Evolutionary conservation across 495 filamentous ascomycete species (phyloP), one percentile per base, ranked within the genome.

Genomic region (Penicilliopsis zonata): DNA sequence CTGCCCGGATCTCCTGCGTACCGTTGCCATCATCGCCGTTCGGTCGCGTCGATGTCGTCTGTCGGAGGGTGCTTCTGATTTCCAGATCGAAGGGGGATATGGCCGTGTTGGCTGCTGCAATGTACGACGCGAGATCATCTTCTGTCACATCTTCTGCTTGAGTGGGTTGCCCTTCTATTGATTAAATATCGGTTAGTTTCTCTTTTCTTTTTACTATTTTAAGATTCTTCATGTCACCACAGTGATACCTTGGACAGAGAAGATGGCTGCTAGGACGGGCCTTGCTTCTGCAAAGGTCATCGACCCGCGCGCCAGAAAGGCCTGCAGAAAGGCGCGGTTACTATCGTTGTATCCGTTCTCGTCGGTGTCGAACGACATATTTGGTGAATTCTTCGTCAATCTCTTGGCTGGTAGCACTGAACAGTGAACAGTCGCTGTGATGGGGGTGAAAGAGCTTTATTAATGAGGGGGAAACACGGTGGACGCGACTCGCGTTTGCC

Each of bases 271-370:
- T 2, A 96, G 62, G 8, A 94, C 52, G 0, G 73, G 72, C 37
- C 78, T 71, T 3, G 76, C 75, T 35, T 92, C 76, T 19, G 68
- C 55, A 40, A 82, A 76, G 4, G 81, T 94, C 51, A 94, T 60
- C 14, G 72, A 70, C 5, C 78, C 77, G 12, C 76, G 75, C 2
- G 80, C 74, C 50, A 95, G 72, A 47, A 98, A 81, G 38, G 80
- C 82, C 61, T 98, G 90, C 1, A 95, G 60, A 47, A 98, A 94
- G n/a, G 88, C 86, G 28, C 85, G 81, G 52, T 95, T 82, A 43
- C 67, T 65, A 47, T 94, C 71, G 50, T 75, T 59, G 43, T 70
- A 71, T 31, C 37, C 44, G 12, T 22, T 28, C n/a, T 43, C 43
- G 9, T 42, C 52, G 27, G 46, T 44, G 12, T 17, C 34, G 21